phyloP scores from a whole-genome alignment of 2,329 filamentous ascomycete species.

The Zarea fungicola region DNA sequence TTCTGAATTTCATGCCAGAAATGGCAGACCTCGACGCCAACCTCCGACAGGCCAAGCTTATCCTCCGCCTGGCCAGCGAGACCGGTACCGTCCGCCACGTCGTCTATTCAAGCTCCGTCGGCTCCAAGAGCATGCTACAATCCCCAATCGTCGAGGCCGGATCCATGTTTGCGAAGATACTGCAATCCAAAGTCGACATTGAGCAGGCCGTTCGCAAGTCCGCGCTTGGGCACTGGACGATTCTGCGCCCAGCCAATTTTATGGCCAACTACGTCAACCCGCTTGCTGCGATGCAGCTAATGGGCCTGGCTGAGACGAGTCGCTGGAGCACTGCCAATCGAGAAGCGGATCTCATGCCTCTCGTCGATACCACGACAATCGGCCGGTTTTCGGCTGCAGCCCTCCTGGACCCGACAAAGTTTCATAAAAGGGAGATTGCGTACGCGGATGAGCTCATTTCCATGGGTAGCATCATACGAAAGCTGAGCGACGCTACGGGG shows the following conservation, averaged over 20 bases:
- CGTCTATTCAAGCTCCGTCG: slow-evolving; percentile 31
- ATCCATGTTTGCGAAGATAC: slow-evolving; percentile 23
- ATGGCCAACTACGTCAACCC: slow-evolving; percentile 46
- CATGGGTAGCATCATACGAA: slow-evolving; percentile 29
- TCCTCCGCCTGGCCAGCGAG: slow-evolving; percentile 32
- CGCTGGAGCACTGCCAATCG: slow-evolving; percentile 32
- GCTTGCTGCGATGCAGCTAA: slow-evolving; percentile 32
- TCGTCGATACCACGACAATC: slow-evolving; percentile 44
- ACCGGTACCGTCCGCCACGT: slow-evolving; percentile 30
- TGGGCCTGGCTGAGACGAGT: slow-evolving; percentile 32
- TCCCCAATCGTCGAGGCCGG: slow-evolving; percentile 23
- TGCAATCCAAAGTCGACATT: slow-evolving; percentile 36
- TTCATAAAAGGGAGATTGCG: slow-evolving; percentile 33
- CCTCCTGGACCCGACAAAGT: slow-evolving; percentile 37
- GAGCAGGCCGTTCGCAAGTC: slow-evolving; percentile 34
- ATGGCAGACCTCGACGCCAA: slow-evolving; percentile 19
- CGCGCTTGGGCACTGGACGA: slow-evolving; percentile 40
- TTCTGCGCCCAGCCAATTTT: slow-evolving; percentile 46
- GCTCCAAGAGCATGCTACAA: slow-evolving; percentile 24
- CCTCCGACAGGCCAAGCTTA: slow-evolving; percentile 23
- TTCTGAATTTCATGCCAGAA: background rate
- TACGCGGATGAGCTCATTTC: slow-evolving; percentile 36
- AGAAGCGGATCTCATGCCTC: slow-evolving; percentile 31
- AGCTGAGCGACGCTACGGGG: slow-evolving; percentile 30
- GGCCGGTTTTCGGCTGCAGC: slow-evolving; percentile 39